A percentile compares a stretch with the other conserved stretches of the same genome.
These are phyloP conservation scores for Populus hybrid DNA, from an alignment of 441 rosid species.

Conservation along the genomic window DNA sequence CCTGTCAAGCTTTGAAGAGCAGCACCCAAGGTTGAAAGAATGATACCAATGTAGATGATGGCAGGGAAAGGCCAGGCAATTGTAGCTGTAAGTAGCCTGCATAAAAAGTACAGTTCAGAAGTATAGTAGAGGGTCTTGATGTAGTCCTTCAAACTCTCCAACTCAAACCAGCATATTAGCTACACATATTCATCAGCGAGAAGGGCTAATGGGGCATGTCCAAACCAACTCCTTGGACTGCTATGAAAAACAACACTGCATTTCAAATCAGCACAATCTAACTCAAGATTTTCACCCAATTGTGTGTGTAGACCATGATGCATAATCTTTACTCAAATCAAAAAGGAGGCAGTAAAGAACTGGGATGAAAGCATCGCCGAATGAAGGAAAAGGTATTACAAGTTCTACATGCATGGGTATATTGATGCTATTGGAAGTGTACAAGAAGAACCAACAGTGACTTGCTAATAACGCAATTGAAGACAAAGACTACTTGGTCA, in stretches of 20 bases:
- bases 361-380: not conserved
- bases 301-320: not conserved
- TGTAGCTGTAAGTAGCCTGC: conserved; percentile 96
- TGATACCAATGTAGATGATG: conserved; percentile 82
- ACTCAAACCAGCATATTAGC: not conserved
- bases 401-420: not conserved
- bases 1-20: conserved; percentile 99
- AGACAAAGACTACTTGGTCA: not conserved
- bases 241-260: too few species aligned
- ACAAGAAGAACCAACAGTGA: not conserved
- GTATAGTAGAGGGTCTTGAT: not conserved
- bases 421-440: not conserved
- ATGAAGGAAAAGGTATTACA: not conserved
- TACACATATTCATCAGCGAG: too few species aligned
- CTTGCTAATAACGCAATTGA: not conserved
- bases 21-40: conserved; percentile 97
- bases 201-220: too few species aligned
- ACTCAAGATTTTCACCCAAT: too few species aligned
- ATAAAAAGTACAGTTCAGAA: conserved; percentile 24
- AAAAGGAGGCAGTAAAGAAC: not conserved
- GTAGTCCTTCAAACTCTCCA: not conserved
- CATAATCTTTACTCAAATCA: not conserved
- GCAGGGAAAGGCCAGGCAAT: conserved; percentile 97
- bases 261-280: too few species aligned
- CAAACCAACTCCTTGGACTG: too few species aligned